Evolutionary conservation across 2,329 filamentous ascomycete genomes (phyloP).

Genomic region (Fusarium brachygibbosum): DNA sequence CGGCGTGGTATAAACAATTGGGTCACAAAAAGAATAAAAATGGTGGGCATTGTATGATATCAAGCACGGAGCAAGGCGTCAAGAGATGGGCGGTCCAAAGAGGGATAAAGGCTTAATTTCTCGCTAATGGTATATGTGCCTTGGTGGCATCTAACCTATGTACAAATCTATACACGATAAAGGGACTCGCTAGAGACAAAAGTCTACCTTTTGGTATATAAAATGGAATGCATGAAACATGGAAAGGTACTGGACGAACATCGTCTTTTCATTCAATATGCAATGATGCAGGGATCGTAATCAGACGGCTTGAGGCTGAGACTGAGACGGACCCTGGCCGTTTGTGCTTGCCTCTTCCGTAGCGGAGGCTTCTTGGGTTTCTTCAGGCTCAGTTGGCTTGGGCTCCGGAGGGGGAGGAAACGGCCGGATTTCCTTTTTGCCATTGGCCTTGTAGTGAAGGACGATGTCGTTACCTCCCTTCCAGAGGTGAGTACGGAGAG

Average conservation of each 20-base stretch:
- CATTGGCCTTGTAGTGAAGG: constrained; percentile 91
- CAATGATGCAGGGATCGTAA: background rate
- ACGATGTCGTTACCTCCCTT: constrained; percentile 94
- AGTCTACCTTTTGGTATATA: constrained; percentile 28
- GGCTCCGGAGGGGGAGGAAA: constrained; percentile 42
- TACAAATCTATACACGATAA: constrained; percentile 46
- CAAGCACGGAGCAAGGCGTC: constrained; percentile 29
- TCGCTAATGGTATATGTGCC: constrained; percentile 46
- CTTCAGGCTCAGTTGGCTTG: constrained; percentile 43
- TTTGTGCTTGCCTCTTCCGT: constrained; percentile 37
- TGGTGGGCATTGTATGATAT: constrained; percentile 38
- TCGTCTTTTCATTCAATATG: constrained; percentile 10
- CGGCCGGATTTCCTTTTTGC: constrained; percentile 75
- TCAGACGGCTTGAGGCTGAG: constrained; percentile 30
- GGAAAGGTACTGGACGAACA: background rate
- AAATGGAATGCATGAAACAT: constrained; percentile 11
- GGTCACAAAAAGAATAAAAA: constrained; percentile 2
- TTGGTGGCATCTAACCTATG: constrained; percentile 41
- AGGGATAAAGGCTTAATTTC: constrained; percentile 37
- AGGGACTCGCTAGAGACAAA: constrained; percentile 33
- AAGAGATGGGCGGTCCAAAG: constrained; percentile 21
- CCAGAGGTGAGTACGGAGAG: constrained; percentile 92
- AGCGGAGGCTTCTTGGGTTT: constrained; percentile 32
- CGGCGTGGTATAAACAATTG: constrained; percentile 21
- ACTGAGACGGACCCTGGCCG: constrained; percentile 18